phyloP scores from a whole-genome alignment of 257 asterid genomes.

The Capsicum chinense region DNA sequence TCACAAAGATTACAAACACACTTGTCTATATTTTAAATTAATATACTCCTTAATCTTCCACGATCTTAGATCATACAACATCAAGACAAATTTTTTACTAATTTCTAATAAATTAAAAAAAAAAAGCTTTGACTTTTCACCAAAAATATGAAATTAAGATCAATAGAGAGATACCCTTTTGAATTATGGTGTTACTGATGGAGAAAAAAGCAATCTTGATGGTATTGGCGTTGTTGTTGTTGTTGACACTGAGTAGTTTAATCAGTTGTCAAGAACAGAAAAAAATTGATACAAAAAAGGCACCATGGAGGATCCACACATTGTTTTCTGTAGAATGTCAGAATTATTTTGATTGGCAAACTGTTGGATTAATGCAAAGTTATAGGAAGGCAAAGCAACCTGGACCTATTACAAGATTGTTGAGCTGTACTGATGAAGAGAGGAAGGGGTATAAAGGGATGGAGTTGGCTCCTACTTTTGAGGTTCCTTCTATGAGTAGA shows the following conservation, averaged over 20 bases:
- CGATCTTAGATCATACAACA: slow-evolving; percentile 22
- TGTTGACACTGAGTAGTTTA: slow-evolving; percentile 37
- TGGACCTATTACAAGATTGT: slow-evolving; percentile 89
- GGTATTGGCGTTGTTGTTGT: slow-evolving; percentile 31
- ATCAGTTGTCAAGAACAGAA: slow-evolving; percentile 39
- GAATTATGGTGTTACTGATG: slow-evolving; percentile 42
- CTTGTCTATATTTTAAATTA: background rate
- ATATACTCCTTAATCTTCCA: slow-evolving; percentile 14
- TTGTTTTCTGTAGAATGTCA: slow-evolving; percentile 94
- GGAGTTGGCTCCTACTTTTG: slow-evolving; percentile 94
- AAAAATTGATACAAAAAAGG: slow-evolving; percentile 42
- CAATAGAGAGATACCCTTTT: slow-evolving; percentile 32
- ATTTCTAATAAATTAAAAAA: background rate
- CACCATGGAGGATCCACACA: slow-evolving; percentile 88
- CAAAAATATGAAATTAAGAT: slow-evolving; percentile 30
- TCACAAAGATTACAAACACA: background rate
- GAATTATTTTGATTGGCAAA: slow-evolving; percentile 98
- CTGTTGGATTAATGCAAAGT: slow-evolving; percentile 96
- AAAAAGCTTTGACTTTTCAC: slow-evolving; percentile 20
- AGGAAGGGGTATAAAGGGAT: slow-evolving; percentile 69
- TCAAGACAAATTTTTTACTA: background rate
- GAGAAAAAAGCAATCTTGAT: slow-evolving; percentile 34
- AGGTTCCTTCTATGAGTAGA: slow-evolving; percentile 91
- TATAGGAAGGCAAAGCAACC: slow-evolving; percentile 79
- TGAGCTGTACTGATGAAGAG: slow-evolving; percentile 86